Evolutionary conservation across 805 yeast species (phyloP).

Genomic region (Debaryomyces tyrocola): DNA sequence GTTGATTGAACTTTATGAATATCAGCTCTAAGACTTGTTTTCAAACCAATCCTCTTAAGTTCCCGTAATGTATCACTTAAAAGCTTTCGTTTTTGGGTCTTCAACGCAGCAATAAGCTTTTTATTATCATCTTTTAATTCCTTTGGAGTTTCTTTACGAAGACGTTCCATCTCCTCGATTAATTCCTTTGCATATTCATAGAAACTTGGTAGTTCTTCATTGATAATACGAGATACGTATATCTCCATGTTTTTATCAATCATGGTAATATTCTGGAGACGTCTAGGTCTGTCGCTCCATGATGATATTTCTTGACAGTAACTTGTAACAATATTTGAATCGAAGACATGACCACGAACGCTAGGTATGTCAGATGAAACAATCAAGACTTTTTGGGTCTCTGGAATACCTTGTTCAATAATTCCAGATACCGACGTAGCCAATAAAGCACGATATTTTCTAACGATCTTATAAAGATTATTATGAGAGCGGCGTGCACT

Average conservation of each 20-base stretch:
- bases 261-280: conserved; percentile 50
- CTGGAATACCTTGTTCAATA: conserved; percentile 59
- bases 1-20: conserved; percentile 62
- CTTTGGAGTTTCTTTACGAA: conserved; percentile 77
- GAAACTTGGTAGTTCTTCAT: conserved; percentile 47
- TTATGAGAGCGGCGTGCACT: conserved; percentile 90
- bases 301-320: conserved; percentile 36
- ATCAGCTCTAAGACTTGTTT: conserved; percentile 62
- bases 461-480: conserved; percentile 75
- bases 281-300: conserved; percentile 58
- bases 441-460: conserved; percentile 72
- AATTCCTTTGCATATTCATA: conserved; percentile 56
- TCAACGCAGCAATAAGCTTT: conserved; percentile 62
- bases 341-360: conserved; percentile 7
- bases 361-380: conserved; percentile 8
- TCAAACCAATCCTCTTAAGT: conserved; percentile 74
- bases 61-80: conserved; percentile 77
- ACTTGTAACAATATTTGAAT: conserved; percentile 4
- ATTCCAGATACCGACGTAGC: conserved; percentile 49
- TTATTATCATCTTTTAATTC: conserved; percentile 71
- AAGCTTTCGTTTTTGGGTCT: conserved; percentile 76
- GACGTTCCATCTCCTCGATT: conserved; percentile 54
- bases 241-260: conserved; percentile 58
- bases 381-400: neutral
- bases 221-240: conserved; percentile 37